Evolutionary conservation across 441 rosid genomes (phyloP).

Genomic region (Biscutella laevigata): DNA sequence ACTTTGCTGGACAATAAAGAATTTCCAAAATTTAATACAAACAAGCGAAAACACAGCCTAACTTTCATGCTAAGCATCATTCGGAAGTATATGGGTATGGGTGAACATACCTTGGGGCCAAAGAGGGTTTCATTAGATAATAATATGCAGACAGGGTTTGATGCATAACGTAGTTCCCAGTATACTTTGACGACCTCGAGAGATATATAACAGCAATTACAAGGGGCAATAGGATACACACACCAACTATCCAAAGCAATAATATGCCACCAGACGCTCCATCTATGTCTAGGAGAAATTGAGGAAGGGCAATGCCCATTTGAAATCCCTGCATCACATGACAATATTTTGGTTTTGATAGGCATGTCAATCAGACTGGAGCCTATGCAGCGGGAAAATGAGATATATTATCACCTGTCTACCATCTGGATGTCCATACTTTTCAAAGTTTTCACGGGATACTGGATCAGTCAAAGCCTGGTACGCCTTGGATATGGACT

Average conservation of each 20-base stretch:
- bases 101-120: constrained; percentile 78
- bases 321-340: constrained; percentile 78
- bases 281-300: constrained; percentile 80
- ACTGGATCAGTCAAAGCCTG: constrained; percentile 90
- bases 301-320: constrained; percentile 99
- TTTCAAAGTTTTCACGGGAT: constrained; percentile 94
- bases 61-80: not conserved
- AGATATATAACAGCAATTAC: constrained; percentile 94
- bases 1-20: constrained; percentile 65
- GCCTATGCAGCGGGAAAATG: not conserved
- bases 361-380: constrained; percentile 2
- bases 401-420: constrained; percentile 45
- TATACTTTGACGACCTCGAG: constrained; percentile 89
- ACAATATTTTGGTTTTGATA: constrained; percentile 16
- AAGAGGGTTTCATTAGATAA: constrained; percentile 88
- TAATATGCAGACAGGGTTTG: constrained; percentile 86
- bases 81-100: not conserved
- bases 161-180: constrained; percentile 98
- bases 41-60: not conserved
- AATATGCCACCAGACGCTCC: constrained; percentile 97
- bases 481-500: constrained; percentile 89
- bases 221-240: constrained; percentile 92
- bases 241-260: constrained; percentile 92
- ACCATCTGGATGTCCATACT: constrained; percentile 99
- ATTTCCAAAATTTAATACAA: constrained; percentile 10